These are phyloP conservation scores for Yarrowia deformans DNA, from an alignment of 805 yeast species.

Conservation along the genomic window DNA sequence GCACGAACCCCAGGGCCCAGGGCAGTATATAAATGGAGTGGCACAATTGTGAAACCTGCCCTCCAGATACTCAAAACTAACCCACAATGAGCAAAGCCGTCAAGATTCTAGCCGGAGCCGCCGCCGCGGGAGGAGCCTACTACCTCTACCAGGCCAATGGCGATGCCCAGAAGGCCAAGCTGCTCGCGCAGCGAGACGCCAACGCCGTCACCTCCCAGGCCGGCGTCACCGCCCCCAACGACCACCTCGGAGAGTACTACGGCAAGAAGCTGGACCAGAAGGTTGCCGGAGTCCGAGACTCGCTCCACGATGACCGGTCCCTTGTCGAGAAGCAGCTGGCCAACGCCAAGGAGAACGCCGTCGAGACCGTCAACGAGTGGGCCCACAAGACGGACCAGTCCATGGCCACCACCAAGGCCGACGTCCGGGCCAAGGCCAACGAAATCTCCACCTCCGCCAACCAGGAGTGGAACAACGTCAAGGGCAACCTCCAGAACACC, in stretches of 20 bases:
- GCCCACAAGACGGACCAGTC: slow-evolving; percentile 25
- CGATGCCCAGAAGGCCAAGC: slow-evolving; percentile 42
- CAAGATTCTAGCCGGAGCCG: slow-evolving; percentile 41
- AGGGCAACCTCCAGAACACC: slow-evolving; percentile 20
- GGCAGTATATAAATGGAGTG: slow-evolving; percentile 14
- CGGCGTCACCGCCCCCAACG: slow-evolving; percentile 33
- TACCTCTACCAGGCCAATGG: slow-evolving; percentile 43
- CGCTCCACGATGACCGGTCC: slow-evolving; percentile 6
- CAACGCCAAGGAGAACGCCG: slow-evolving; percentile 39
- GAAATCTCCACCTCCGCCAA: slow-evolving; percentile 36
- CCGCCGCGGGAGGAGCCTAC: slow-evolving; percentile 43
- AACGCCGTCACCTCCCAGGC: slow-evolving; percentile 9
- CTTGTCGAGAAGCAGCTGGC: slow-evolving; percentile 36
- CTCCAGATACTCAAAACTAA: background rate
- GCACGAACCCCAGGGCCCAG: slow-evolving; percentile 11
- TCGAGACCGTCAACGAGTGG: slow-evolving; percentile 26
- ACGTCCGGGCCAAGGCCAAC: slow-evolving; percentile 16
- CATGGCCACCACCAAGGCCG: slow-evolving; percentile 30
- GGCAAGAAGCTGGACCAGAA: slow-evolving; percentile 41
- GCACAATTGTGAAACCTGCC: slow-evolving; percentile 7
- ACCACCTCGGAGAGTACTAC: slow-evolving; percentile 39
- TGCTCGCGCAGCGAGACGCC: slow-evolving; percentile 42
- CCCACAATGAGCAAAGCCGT: slow-evolving; percentile 40
- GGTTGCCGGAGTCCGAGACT: slow-evolving; percentile 10
- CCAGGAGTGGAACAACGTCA: slow-evolving; percentile 37